Conservation (phyloP, 2,329 filamentous ascomycete genomes). For the Claviceps arundinis region DNA sequence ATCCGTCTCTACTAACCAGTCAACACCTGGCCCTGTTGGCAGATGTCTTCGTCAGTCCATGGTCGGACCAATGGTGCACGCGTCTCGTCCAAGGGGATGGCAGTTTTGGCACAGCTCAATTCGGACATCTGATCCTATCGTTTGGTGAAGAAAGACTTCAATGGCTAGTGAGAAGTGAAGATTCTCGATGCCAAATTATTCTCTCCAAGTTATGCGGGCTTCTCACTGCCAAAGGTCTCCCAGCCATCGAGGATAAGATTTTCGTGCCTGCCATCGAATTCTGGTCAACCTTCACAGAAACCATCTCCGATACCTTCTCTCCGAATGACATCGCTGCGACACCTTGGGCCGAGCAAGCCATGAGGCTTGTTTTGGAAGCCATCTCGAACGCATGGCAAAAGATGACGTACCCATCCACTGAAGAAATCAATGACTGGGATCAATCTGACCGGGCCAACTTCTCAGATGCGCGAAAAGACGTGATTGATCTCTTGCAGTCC, state of each 20-base stretch:
- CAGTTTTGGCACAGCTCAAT: conserved; percentile 50
- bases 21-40: conserved; percentile 45
- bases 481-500: conserved; percentile 64
- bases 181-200: conserved; percentile 37
- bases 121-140: conserved; percentile 52
- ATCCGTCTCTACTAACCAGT: conserved; percentile 46
- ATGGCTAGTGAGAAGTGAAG: conserved; percentile 39
- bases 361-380: conserved; percentile 46
- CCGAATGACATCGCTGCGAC: conserved; percentile 32
- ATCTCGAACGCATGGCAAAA: conserved; percentile 56
- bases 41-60: conserved; percentile 45
- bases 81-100: conserved; percentile 45
- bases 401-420: conserved; percentile 50
- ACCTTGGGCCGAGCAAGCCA: conserved; percentile 45
- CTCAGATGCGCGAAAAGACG: conserved; percentile 60
- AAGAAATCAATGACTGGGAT: conserved; percentile 52
- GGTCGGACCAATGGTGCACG: conserved; percentile 43
- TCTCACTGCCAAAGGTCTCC: conserved; percentile 50
- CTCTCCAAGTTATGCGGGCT: conserved; percentile 50
- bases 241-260: conserved; percentile 60
- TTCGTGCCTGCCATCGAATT: conserved; percentile 67
- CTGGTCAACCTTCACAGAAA: conserved; percentile 66
- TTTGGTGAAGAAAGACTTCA: conserved; percentile 55
- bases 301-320: conserved; percentile 44
- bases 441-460: conserved; percentile 55